phyloP scores from a whole-genome alignment of 495 filamentous ascomycete species.

The Talaromyces wortmannii region DNA sequence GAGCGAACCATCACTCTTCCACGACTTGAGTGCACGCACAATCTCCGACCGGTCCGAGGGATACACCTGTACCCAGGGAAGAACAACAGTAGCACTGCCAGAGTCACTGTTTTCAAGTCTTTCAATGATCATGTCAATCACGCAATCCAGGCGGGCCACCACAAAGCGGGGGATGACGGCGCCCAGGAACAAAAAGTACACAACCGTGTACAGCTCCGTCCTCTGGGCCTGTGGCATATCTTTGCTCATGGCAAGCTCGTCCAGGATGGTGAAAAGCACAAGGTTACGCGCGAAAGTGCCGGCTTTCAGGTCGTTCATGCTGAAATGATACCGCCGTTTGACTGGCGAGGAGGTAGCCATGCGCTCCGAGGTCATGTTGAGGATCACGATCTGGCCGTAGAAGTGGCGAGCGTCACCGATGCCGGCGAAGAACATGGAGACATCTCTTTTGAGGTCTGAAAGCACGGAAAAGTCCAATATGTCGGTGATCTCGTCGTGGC shows the following conservation, averaged over 20 bases:
- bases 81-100: background rate
- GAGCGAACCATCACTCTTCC: background rate
- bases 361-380: slow-evolving; percentile 32
- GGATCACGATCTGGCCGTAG: slow-evolving; percentile 64
- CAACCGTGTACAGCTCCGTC: slow-evolving; percentile 1
- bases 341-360: background rate
- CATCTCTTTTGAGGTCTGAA: background rate
- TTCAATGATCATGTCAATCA: background rate
- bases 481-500: slow-evolving; percentile 1
- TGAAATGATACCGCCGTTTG: slow-evolving; percentile 2
- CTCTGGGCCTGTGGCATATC: slow-evolving; percentile 1
- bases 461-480: background rate
- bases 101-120: background rate
- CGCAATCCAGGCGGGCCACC: background rate
- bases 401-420: slow-evolving; percentile 68
- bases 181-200: slow-evolving; percentile 1
- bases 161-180: slow-evolving; percentile 1
- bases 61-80: background rate
- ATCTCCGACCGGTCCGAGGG: background rate
- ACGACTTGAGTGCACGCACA: background rate
- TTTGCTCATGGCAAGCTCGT: background rate
- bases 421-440: slow-evolving; percentile 1
- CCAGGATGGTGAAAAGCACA: slow-evolving; percentile 1
- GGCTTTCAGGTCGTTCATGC: background rate
- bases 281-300: background rate